A percentile compares a stretch with the other conserved stretches of the same genome.
Evolutionary conservation across 306 rosid species (phyloP).

Genomic region (Cicer chorassanicum): DNA sequence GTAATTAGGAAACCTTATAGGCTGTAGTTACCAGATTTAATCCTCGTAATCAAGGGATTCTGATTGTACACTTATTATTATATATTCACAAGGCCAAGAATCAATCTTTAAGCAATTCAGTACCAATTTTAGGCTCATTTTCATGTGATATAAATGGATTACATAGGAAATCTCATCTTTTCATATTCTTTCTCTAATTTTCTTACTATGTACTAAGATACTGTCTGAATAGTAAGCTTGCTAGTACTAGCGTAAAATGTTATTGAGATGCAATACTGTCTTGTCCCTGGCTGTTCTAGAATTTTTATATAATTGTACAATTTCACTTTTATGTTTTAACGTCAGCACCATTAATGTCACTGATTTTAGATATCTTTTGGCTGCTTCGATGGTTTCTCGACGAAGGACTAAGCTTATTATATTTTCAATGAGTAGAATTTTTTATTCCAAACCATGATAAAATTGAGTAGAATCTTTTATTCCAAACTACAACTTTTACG

Average conservation of each 20-base stretch:
- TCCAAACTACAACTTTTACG: neutral
- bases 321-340: slow-evolving; percentile 32
- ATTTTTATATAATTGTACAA: neutral
- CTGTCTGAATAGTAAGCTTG: slow-evolving; percentile 28
- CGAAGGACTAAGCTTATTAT: slow-evolving; percentile 24
- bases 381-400: slow-evolving; percentile 20
- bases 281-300: slow-evolving; percentile 23
- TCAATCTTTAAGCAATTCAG: slow-evolving; percentile 14
- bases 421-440: neutral
- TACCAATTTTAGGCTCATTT: slow-evolving; percentile 7
- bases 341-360: slow-evolving; percentile 27
- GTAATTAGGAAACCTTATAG: neutral
- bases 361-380: slow-evolving; percentile 21
- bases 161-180: slow-evolving; percentile 3
- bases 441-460: neutral
- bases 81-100: neutral
- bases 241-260: slow-evolving; percentile 29
- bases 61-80: slow-evolving; percentile 1
- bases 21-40: neutral
- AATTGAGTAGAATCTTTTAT: too few relatives aligned
- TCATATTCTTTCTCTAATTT: neutral
- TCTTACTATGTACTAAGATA: neutral
- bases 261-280: slow-evolving; percentile 18
- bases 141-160: neutral
- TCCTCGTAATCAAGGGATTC: neutral